Base-by-base conservation (phyloP, 495 filamentous ascomycete genomes). In the Penicillium cataractarum region DNA sequence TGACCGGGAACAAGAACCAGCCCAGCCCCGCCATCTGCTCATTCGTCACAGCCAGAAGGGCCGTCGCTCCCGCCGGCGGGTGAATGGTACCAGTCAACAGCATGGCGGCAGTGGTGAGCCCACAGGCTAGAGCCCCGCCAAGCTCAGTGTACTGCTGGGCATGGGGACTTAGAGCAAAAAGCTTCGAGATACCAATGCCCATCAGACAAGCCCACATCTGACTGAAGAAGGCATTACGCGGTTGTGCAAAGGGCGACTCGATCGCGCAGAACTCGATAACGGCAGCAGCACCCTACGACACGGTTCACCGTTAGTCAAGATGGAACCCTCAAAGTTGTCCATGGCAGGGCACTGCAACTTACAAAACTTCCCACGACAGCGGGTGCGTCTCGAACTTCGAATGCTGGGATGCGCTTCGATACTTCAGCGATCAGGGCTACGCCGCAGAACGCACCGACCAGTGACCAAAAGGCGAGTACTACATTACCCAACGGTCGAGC, bases 41-140 rank as follows among this genome's bases (percentile, higher is more conserved):
- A 50, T 89, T 84, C 0, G 88, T 82, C 2, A 89, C 90, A 0
- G 91, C 91, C 21, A 97, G 76, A 1, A 97, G 74, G 0, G 93
- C 92, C 0, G 92, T 96, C 3, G 93, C 93, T 8, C 93, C 93
- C 0, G 92, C 93, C 0, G 93, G 93, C 6, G 93, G 93, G 69
- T 97, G 90, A 2, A 93, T 81, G 0, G 92, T 95, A 7, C 87
- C 87, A 0, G 91, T 95, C 10, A 92, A 62, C 0, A 83, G 80
- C 93, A 97, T 97, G 54, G 87, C 51, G 0, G 85, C 80, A 2
- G 87, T 91, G 0, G 92, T 83, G 26, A 84, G 68, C 1, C 86
- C 91, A 58, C 90, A 92, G 19, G 89, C 76, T 0, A 97, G 75
- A 3, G 91, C 84, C 21, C 84, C 91, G 0, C 84, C 89, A 0